These are phyloP conservation scores for Nasturtium officinale DNA, from an alignment of 345 rosid genomes.

Conservation along the genomic window DNA sequence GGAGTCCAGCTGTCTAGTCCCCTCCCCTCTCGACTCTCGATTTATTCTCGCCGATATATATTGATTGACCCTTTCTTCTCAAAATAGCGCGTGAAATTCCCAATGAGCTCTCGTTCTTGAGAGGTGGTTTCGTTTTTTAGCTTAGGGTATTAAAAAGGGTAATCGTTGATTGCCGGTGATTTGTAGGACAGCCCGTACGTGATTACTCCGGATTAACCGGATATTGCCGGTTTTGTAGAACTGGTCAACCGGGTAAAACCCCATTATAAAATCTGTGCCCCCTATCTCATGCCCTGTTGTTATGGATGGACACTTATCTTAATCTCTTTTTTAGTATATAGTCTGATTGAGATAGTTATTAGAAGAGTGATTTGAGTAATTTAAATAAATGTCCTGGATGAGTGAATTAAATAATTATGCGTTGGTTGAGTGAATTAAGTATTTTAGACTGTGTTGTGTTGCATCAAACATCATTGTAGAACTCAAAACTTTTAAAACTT, in stretches of 20 bases:
- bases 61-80: neutral
- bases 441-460: neutral
- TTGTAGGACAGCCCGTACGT: slow-evolving; percentile 44
- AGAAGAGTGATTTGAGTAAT: neutral
- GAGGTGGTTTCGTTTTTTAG: neutral
- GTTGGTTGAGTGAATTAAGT: neutral
- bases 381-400: neutral
- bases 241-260: slow-evolving; percentile 39
- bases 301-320: slow-evolving; percentile 4
- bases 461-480: neutral
- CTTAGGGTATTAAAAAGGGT: slow-evolving; percentile 13
- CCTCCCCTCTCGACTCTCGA: neutral
- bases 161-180: slow-evolving; percentile 49
- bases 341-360: slow-evolving; percentile 23
- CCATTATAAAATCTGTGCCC: slow-evolving; percentile 38
- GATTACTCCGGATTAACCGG: slow-evolving; percentile 50
- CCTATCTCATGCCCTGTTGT: slow-evolving; percentile 17
- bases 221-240: slow-evolving; percentile 41
- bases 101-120: slow-evolving; percentile 21
- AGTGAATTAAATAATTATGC: neutral
- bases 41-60: too few relatives aligned
- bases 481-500: neutral
- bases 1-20: slow-evolving; percentile 52
- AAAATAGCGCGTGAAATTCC: neutral
- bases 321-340: neutral